Evolutionary conservation across 257 asterid species (phyloP), one percentile per base, ranked within the genome.

Genomic region (Linderniella brevidens): DNA sequence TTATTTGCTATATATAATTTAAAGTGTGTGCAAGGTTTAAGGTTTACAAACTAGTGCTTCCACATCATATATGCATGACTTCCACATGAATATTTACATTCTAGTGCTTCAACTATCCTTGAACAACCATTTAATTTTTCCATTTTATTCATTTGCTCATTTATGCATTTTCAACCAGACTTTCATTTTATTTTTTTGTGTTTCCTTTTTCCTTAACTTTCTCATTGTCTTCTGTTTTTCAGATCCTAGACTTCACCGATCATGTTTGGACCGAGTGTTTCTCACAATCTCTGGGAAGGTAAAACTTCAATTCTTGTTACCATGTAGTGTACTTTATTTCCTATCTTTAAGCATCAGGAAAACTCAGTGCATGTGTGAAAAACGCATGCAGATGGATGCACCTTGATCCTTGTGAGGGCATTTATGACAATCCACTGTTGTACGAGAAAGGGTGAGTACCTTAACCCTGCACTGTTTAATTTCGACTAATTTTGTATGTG

Each of bases 231-330:
- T 3, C 6, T 25, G 32, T 25, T 25, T 25, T 25, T 25, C 32
- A 88, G 97, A 62, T 78, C 56, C 19, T 88, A 72, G 97, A 83
- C 70, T 78, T 83, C 76, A 88, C 86, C 0, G 97, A 88, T 69
- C 97, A 88, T 72, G 82, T 88, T 49, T 88, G 97, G 97, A 84
- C 93, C 18, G 97, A 88, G 69, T 88, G 97, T 75, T 84, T 83
- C 69, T 80, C 97, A 43, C 70, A 68, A 20, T 71, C 54, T 60
- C 58, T 87, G 37, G 81, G 77, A 74, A 83, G 95, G 97, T 80
- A 75, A 54, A 60, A 50, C 46, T 55, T 46, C 37, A 49, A 37
- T 35, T 9, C 44, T 37, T 36, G 58, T 63, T 53, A 58, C 46
- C 19, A 69, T 53, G 46, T 25, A 19, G 40, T 49, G 49, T n/a